These are phyloP conservation scores for Candida patagonica DNA, from an alignment of 805 yeast genomes.

Conservation along the genomic window DNA sequence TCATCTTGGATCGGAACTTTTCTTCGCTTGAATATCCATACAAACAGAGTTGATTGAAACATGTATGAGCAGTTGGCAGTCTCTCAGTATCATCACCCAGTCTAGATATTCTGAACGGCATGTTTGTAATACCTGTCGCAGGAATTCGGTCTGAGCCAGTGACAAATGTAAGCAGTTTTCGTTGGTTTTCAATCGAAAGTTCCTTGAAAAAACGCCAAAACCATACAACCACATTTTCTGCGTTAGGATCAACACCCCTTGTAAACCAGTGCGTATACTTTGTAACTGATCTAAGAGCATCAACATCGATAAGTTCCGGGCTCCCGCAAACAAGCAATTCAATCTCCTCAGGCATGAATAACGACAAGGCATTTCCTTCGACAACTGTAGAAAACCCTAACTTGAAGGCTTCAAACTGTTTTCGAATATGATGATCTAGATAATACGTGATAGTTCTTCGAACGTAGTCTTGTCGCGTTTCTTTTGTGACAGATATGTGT, in stretches of 20 bases:
- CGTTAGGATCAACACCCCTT: conserved; percentile 29
- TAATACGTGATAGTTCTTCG: conserved; percentile 52
- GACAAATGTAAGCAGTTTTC: conserved; percentile 59
- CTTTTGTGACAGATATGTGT: conserved; percentile 42
- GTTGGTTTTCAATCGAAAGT: conserved; percentile 41
- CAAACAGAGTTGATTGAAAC: conserved; percentile 82
- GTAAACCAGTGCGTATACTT: conserved; percentile 58
- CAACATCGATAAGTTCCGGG: conserved; percentile 59
- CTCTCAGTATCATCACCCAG: conserved; percentile 39
- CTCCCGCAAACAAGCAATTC: conserved; percentile 72
- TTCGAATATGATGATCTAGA: conserved; percentile 43
- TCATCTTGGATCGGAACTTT: conserved; percentile 49
- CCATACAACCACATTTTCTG: conserved; percentile 51
- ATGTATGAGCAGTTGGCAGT: conserved; percentile 85
- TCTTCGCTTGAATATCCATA: conserved; percentile 51
- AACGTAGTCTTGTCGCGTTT: conserved; percentile 53
- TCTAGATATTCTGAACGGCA: conserved; percentile 62
- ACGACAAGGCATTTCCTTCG: conserved; percentile 69
- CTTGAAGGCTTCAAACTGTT: conserved; percentile 49
- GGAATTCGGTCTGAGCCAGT: conserved; percentile 92
- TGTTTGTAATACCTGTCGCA: conserved; percentile 77
- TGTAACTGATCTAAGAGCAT: conserved; percentile 59
- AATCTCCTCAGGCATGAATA: conserved; percentile 76
- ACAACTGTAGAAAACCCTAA: conserved; percentile 69
- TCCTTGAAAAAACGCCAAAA: conserved; percentile 73